phyloP scores from a whole-genome alignment of 306 rosid species.

The Medicago arabica region DNA sequence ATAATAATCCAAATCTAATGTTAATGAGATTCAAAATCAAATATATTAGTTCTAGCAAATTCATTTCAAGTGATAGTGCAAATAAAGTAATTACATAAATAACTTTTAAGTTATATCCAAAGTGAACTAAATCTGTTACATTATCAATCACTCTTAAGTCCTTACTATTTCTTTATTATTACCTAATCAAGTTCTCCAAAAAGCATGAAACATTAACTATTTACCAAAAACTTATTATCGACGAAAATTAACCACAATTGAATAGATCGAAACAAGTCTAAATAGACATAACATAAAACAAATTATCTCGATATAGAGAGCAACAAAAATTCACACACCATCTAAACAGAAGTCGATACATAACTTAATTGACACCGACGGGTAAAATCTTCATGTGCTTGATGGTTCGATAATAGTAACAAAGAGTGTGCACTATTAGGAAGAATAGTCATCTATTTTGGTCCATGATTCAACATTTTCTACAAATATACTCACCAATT shows the following conservation, averaged over 20 bases:
- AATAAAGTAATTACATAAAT: not conserved
- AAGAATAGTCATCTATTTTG: not conserved
- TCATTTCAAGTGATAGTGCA: not conserved
- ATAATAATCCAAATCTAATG: not conserved
- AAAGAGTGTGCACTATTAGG: not conserved
- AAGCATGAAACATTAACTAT: not conserved
- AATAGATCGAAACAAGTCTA: not conserved
- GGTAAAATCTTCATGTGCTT: not conserved
- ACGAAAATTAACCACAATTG: not conserved
- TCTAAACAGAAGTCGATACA: too few species aligned
- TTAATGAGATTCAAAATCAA: not conserved
- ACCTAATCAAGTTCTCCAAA: not conserved
- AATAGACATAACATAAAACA: not conserved
- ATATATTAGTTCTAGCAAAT: not conserved
- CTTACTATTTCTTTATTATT: not conserved
- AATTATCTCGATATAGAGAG: not conserved
- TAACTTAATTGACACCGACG: not conserved
- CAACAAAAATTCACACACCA: not conserved
- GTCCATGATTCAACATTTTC: not conserved
- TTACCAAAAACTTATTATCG: too few species aligned
- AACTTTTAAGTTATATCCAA: not conserved
- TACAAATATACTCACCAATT: not conserved
- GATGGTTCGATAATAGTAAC: not conserved
- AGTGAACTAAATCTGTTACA: not conserved
- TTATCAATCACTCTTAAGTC: not conserved